Conservation (phyloP, 2,329 filamentous ascomycete species). For the Scytalidium sp. region DNA sequence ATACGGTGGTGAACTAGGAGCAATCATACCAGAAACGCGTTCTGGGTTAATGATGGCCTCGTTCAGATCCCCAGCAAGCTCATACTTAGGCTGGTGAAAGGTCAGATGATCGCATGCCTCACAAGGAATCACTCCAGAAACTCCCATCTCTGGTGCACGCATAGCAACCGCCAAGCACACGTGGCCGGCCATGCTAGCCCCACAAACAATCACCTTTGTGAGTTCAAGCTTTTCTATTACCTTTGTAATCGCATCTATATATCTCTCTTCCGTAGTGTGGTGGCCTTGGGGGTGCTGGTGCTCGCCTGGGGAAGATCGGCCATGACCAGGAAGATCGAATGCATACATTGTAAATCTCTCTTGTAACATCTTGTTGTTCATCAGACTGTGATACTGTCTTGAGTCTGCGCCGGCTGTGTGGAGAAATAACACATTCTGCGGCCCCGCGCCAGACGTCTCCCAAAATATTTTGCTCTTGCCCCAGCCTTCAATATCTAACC, state of each 20-base stretch:
- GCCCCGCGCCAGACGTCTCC: slow-evolving; percentile 42
- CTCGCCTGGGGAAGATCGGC: slow-evolving; percentile 42
- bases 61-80: slow-evolving; percentile 44
- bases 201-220: slow-evolving; percentile 44
- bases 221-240: slow-evolving; percentile 41
- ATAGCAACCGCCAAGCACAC: slow-evolving; percentile 45
- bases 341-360: slow-evolving; percentile 46
- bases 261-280: slow-evolving; percentile 44
- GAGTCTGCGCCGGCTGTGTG: slow-evolving; percentile 45
- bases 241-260: slow-evolving; percentile 41
- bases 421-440: slow-evolving; percentile 41
- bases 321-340: slow-evolving; percentile 48
- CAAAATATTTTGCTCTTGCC: slow-evolving; percentile 47
- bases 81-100: slow-evolving; percentile 37
- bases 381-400: slow-evolving; percentile 48
- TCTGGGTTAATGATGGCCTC: slow-evolving; percentile 45
- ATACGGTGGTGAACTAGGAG: slow-evolving; percentile 38
- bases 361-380: slow-evolving; percentile 44
- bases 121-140: slow-evolving; percentile 39
- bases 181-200: slow-evolving; percentile 48
- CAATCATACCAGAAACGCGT: slow-evolving; percentile 48
- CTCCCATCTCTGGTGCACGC: slow-evolving; percentile 42
- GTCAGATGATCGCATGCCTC: slow-evolving; percentile 19
- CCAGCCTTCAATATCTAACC: slow-evolving; percentile 26
- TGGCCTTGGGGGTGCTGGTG: slow-evolving; percentile 35